Base-by-base conservation (phyloP, 306 rosid species). In the Gynostemma pentaphyllum region DNA sequence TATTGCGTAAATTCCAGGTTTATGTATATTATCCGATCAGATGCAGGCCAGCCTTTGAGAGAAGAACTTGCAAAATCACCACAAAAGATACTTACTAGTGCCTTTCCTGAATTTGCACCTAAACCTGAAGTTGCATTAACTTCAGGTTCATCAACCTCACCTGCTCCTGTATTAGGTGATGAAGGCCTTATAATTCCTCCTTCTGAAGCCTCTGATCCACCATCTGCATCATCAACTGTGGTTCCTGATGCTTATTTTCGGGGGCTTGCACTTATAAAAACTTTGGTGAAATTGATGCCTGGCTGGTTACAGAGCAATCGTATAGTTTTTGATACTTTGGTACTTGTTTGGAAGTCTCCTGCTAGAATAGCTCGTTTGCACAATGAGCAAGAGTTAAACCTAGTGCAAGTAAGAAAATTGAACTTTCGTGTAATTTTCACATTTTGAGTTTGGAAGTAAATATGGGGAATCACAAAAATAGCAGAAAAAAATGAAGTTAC, bases 51-150 rank as follows among this genome's bases (percentile, higher is more conserved):
- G 69, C 87, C 95, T 8, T 62, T 94, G 75, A 82, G 99, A 80
- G 99, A 94, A 63, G 99, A 94, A 72, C 99, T 94, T 76, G 88
- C 99, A 48, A 94, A 94, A 73, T 94, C 97, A 44, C 97, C 97
- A 16, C 90, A 88, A 51, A 86, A 86, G 86, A 86, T 94, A 71
- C 95, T 94, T 73, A 74, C 87, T 11, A 83, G 90, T 74, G 97
- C 97, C 7, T 94, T 88, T 68, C 84, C 89, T 1, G 95, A 94
- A 61, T 88, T 86, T 82, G 71, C 65, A 52, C 90, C 90, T 41
- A 85, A 73, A 54, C 63, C 87, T 39, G 96, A 87, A 46, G 80
- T 56, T 66, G 78, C 73, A 45, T 78, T 72, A 78, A 67, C 83
- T 70, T 74, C 94, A 4, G 84, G 84, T 27, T 67, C 95, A 27